These are phyloP conservation scores for Pleurotus platypus DNA, from an alignment of 768 basidiomycete genomes.

Conservation along the genomic window DNA sequence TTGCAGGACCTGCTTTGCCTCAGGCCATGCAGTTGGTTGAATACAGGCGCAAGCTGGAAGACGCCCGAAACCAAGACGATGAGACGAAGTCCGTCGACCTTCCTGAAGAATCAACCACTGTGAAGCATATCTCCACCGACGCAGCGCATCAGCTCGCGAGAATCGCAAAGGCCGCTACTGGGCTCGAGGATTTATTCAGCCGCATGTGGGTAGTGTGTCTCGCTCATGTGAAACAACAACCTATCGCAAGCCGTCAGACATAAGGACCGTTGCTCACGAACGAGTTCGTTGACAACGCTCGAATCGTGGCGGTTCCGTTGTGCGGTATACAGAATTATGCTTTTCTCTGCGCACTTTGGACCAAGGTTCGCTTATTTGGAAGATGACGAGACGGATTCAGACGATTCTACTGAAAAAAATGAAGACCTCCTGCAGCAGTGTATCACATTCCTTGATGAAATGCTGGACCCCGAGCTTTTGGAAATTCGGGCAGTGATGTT, in stretches of 20 bases:
- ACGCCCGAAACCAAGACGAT: background rate
- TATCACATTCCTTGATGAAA: background rate
- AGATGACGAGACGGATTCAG: background rate
- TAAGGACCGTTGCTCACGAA: conserved; percentile 18
- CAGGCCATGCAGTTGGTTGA: conserved; percentile 18
- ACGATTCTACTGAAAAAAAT: background rate
- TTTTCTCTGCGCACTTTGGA: conserved; percentile 11
- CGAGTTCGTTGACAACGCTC: conserved; percentile 14
- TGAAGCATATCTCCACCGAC: background rate
- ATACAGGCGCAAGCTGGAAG: background rate
- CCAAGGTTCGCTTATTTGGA: background rate
- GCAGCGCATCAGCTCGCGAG: conserved; percentile 7
- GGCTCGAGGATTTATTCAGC: conserved; percentile 21
- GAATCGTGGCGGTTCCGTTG: conserved; percentile 22
- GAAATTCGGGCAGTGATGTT: background rate
- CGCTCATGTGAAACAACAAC: background rate
- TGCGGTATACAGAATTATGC: conserved; percentile 18
- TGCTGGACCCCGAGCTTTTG: background rate
- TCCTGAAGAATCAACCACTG: conserved; percentile 1
- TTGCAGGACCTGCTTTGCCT: conserved; percentile 21
- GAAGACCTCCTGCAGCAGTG: background rate
- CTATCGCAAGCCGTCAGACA: conserved; percentile 8
- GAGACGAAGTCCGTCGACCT: conserved; percentile 3
- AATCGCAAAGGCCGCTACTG: conserved; percentile 5
- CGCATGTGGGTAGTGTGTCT: conserved; percentile 12